These are phyloP conservation scores for Tremella yokohamensis DNA, from an alignment of 768 basidiomycete species.

Conservation along the genomic window DNA sequence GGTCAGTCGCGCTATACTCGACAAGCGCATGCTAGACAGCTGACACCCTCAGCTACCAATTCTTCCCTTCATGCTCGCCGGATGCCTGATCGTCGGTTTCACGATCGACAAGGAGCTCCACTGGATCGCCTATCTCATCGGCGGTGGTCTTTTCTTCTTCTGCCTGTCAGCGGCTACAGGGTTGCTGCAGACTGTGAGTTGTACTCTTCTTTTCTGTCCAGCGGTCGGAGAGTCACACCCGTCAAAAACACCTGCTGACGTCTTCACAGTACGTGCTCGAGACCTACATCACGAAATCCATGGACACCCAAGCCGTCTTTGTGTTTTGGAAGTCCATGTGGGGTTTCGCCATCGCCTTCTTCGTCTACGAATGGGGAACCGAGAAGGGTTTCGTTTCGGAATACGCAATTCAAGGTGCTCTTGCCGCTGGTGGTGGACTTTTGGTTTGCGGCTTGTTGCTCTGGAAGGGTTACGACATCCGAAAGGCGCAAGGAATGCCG, in stretches of 20 bases:
- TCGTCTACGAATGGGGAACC: constrained; percentile 21
- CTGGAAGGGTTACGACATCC: constrained; percentile 25
- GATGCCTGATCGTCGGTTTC: constrained; percentile 24
- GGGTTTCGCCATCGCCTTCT: constrained; percentile 30
- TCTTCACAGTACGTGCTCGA: constrained; percentile 41
- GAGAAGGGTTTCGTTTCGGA: constrained; percentile 12
- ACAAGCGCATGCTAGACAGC: no score
- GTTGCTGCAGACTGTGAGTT: constrained; percentile 22
- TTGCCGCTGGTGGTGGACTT: constrained; percentile 22
- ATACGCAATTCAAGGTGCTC: constrained; percentile 27
- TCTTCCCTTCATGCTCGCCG: constrained; percentile 36
- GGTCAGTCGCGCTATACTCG: constrained; percentile 11
- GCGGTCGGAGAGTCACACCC: no score
- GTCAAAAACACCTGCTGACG: no score
- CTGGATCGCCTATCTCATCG: constrained; percentile 33
- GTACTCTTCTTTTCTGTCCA: no score
- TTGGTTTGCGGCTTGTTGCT: constrained; percentile 19
- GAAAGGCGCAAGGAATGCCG: constrained; percentile 32
- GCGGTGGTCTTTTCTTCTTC: constrained; percentile 31
- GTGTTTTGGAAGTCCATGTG: constrained; percentile 39
- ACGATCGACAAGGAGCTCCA: constrained; percentile 21
- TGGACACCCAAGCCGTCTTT: constrained; percentile 34
- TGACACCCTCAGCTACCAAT: constrained; percentile 17
- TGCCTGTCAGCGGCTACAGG: constrained; percentile 31
- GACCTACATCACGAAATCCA: constrained; percentile 22